Evolutionary conservation across 805 yeast species (phyloP).

Genomic region (Ogataea allantospora): DNA sequence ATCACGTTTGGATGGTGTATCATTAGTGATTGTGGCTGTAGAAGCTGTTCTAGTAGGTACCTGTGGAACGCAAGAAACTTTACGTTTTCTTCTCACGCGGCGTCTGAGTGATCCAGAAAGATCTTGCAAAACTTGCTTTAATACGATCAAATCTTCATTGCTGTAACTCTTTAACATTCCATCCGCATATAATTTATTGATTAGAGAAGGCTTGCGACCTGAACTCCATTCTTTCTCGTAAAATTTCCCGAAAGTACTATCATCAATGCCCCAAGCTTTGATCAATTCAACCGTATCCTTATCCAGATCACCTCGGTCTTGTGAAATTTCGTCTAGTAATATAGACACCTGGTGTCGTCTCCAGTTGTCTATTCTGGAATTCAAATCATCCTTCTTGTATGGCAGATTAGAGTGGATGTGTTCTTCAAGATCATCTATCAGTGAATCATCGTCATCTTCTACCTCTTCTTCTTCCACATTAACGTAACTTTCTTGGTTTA

Average conservation of each 20-base stretch:
- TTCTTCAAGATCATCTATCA: constrained; percentile 28
- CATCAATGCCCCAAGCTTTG: constrained; percentile 34
- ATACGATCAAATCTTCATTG: constrained; percentile 21
- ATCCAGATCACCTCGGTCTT: constrained; percentile 12
- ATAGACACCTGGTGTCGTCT: constrained; percentile 29
- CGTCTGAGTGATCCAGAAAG: constrained; percentile 22
- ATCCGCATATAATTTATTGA: constrained; percentile 23
- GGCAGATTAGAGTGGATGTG: constrained; percentile 19
- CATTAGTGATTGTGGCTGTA: constrained; percentile 14
- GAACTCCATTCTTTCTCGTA: constrained; percentile 1
- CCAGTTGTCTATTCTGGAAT: constrained; percentile 32
- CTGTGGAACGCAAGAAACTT: constrained; percentile 1
- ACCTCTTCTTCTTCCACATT: constrained; percentile 21
- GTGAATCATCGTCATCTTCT: constrained; percentile 28
- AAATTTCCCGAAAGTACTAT: constrained; percentile 6
- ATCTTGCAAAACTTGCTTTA: constrained; percentile 20
- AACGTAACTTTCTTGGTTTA: constrained; percentile 19
- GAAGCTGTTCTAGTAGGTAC: constrained; percentile 14
- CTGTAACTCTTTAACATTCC: constrained; percentile 22
- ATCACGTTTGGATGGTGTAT: constrained; percentile 2
- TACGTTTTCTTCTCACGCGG: constrained; percentile 4
- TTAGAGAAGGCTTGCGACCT: constrained; percentile 3
- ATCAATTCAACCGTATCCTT: constrained; percentile 27
- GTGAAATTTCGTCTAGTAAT: constrained; percentile 22
- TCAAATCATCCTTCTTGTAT: constrained; percentile 25